Conservation (phyloP, 129 eudicot species). For the Ambrosia artemisiifolia region DNA sequence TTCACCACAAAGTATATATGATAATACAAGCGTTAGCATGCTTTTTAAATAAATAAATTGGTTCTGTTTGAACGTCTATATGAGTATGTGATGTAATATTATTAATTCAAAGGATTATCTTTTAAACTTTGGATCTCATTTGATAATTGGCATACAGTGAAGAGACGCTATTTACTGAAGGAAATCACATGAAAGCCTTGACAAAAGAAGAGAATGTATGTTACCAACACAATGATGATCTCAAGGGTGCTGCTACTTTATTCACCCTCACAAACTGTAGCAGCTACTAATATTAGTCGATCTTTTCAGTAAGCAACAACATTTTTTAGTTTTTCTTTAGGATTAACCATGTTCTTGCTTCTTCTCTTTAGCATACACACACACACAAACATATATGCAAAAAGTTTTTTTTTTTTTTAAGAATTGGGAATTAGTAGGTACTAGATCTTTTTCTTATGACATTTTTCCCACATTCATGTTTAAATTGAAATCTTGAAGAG, state of each 20-base stretch:
- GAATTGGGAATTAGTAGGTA: slow-evolving; percentile 18
- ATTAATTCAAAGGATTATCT: background rate
- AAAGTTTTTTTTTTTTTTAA: background rate
- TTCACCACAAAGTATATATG: no score
- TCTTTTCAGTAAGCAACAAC: background rate
- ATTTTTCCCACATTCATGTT: slow-evolving; percentile 21
- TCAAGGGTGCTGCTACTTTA: slow-evolving; percentile 46
- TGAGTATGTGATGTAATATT: background rate
- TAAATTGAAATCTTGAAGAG: slow-evolving; percentile 13
- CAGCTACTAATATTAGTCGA: slow-evolving; percentile 19
- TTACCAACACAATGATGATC: slow-evolving; percentile 37
- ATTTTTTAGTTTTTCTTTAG: slow-evolving; percentile 4
- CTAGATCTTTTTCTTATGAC: slow-evolving; percentile 12
- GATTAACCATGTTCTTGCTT: slow-evolving; percentile 24
- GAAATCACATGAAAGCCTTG: slow-evolving; percentile 23
- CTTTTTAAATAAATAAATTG: no score
- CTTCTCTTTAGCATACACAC: slow-evolving; percentile 21
- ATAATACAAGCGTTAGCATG: no score
- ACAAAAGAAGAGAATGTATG: slow-evolving; percentile 27
- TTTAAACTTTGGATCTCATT: background rate
- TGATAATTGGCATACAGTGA: slow-evolving; percentile 31
- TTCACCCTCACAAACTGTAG: slow-evolving; percentile 54
- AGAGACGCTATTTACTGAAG: slow-evolving; percentile 31
- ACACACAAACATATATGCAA: slow-evolving; percentile 11
- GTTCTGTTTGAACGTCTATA: no score